Percentiles rank a stretch among this genome's conserved stretches.
These are phyloP conservation scores for Coemansia sp. DNA, from an alignment of 192 early-diverging fungal species.

Conservation along the genomic window DNA sequence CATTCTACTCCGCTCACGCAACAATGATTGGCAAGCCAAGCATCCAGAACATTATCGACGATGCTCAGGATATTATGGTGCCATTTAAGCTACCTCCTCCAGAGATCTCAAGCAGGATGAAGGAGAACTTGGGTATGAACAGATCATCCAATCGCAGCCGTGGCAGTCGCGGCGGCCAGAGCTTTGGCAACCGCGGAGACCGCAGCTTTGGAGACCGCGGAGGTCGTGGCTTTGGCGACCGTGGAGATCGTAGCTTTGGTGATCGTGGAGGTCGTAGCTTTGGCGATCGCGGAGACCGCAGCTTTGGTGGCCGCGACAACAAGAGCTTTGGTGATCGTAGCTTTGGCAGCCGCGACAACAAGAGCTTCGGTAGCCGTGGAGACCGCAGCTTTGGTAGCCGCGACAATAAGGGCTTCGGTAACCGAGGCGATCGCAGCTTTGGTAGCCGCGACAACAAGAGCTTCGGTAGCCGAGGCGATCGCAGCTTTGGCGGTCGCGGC, in stretches of 20 bases:
- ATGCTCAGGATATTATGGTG: conserved; percentile 8
- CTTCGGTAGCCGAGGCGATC: background rate
- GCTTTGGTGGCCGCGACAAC: background rate
- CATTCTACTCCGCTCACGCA: conserved; percentile 25
- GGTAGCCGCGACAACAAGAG: background rate
- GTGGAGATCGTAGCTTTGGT: conserved; percentile 6
- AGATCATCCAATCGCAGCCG: background rate
- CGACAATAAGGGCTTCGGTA: background rate
- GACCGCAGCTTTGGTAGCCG: background rate
- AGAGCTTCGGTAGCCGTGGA: background rate
- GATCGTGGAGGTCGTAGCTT: background rate
- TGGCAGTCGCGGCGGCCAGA: background rate
- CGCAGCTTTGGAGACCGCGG: conserved; percentile 6
- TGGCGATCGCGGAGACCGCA: too few relatives aligned
- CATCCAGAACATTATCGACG: conserved; percentile 23
- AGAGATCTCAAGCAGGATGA: conserved; percentile 15
- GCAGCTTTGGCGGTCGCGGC: background rate
- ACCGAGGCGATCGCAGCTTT: background rate
- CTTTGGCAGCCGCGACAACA: conserved; percentile 5
- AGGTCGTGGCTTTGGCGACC: background rate
- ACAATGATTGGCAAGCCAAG: conserved; percentile 20
- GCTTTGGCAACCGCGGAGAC: background rate
- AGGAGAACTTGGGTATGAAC: background rate
- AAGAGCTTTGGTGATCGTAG: background rate
- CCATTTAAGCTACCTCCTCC: conserved; percentile 32